Base-by-base conservation (phyloP, 2,329 filamentous ascomycete species). In the Neurospora sp. region DNA sequence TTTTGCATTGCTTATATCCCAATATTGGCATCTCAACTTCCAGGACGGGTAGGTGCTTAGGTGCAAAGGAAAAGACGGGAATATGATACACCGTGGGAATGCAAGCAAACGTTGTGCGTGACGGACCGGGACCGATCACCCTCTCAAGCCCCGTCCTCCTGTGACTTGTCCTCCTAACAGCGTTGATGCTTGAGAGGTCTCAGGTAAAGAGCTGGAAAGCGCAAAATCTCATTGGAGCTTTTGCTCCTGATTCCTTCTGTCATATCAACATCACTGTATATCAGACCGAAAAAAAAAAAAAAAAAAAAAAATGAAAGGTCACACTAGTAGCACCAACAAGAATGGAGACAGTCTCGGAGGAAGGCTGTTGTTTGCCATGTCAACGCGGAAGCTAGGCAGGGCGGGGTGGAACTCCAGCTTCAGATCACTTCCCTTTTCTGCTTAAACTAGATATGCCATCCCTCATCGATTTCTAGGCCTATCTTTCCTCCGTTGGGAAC, bases 11-110 rank as follows among this genome's bases (percentile, higher is more conserved):
- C 23, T 62, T 62, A 36, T n/a, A 62, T 62, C 28, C 28, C 52
- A 33, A 33, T 28, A 62, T 33, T 62, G 13, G 52, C 23, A 33
- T 62, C 52, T 42, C 38, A 62, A 58, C 68, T 73, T 73, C 71
- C 71, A 39, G 70, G 71, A 73, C 67, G 68, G 72, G 72, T 73
- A 73, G 72, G 71, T 73, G 69, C 70, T 62, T 62, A 17, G 19
- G 23, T 33, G 23, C 7, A 62, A 33, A 62, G 23, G 8, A 62
- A 36, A 62, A 15, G 52, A 62, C 28, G 52, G 52, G 52, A 36
- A 33, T 36, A 62, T 33, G 52, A 62, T 62, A 62, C 52, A 62
- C 52, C 23, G 28, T n/a, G 52, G 28, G 28, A 17, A 33, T 62
- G 23, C 52, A 62, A 36, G 28, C 52, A 62, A 62, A 62, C 28